A percentile compares a stretch with the other conserved stretches of the same genome.
Evolutionary conservation across 23 red algal genomes (phyloP).

Genomic region (Gracilaria caudata): DNA sequence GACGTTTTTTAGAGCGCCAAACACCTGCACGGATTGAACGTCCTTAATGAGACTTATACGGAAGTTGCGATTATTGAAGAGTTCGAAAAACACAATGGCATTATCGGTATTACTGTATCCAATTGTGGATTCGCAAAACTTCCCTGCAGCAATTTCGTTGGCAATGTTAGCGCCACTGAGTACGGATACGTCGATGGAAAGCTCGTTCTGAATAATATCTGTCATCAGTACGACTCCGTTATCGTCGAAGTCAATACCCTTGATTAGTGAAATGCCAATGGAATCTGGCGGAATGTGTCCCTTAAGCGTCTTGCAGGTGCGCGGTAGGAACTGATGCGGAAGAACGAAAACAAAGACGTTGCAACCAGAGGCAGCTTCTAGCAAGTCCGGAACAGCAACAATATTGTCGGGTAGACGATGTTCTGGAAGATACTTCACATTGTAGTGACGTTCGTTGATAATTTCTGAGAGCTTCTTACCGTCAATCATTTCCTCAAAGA

Average conservation of each 20-base stretch:
- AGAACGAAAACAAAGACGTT: constrained; percentile 87
- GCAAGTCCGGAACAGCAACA: constrained; percentile 77
- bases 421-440: constrained; percentile 94
- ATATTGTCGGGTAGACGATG: constrained; percentile 91
- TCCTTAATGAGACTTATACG: constrained; percentile 79
- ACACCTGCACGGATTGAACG: constrained; percentile 80
- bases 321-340: constrained; percentile 89
- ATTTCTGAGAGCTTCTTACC: constrained; percentile 87
- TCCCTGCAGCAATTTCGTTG: constrained; percentile 90
- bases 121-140: constrained; percentile 93
- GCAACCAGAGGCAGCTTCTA: constrained; percentile 55
- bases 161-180: constrained; percentile 95
- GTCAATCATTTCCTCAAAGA: constrained; percentile 80
- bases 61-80: constrained; percentile 88
- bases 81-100: constrained; percentile 64
- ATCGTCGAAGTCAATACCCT: constrained; percentile 88
- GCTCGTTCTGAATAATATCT: constrained; percentile 76
- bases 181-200: constrained; percentile 76
- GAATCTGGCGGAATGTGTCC: constrained; percentile 50
- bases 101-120: constrained; percentile 68
- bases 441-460: constrained; percentile 84
- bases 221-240: constrained; percentile 82
- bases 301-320: constrained; percentile 72
- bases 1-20: constrained; percentile 94
- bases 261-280: constrained; percentile 89